These are phyloP conservation scores for Neonothopanus nambi DNA, from an alignment of 1,284 basidiomycete species.

Conservation along the genomic window DNA sequence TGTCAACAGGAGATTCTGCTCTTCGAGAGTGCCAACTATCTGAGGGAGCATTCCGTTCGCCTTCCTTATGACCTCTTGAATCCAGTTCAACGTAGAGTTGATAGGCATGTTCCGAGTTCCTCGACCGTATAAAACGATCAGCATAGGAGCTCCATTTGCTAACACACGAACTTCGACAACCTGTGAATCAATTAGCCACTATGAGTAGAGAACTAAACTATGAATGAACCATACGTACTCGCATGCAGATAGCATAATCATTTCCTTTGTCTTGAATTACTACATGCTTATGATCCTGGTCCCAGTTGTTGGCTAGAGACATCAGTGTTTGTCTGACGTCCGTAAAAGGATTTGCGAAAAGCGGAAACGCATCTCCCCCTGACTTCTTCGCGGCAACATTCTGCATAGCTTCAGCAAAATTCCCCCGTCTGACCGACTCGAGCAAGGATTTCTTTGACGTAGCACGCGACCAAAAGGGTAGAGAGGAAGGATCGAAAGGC, in stretches of 20 bases:
- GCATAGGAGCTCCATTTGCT: conserved; percentile 1
- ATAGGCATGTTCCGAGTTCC: neutral
- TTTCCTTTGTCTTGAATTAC: conserved; percentile 14
- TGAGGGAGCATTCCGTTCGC: neutral
- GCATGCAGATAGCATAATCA: conserved; percentile 13
- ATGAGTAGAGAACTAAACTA: neutral
- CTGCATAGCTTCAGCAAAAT: conserved; percentile 4
- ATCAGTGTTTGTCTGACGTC: conserved; percentile 15
- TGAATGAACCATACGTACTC: conserved; percentile 7
- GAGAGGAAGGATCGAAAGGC: conserved; percentile 10
- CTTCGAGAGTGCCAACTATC: conserved; percentile 15
- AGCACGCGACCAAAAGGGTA: conserved; percentile 6
- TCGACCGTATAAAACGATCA: conserved; percentile 6
- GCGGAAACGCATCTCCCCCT: conserved; percentile 7
- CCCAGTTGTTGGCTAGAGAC: conserved; percentile 11
- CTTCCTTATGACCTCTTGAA: neutral
- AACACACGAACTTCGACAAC: conserved; percentile 8
- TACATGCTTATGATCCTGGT: neutral
- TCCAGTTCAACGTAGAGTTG: neutral
- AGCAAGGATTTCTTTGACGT: neutral
- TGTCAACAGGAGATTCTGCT: conserved; percentile 33
- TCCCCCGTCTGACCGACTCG: conserved; percentile 1
- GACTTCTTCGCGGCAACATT: neutral
- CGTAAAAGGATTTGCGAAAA: conserved; percentile 13
- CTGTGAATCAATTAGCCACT: neutral